A percentile compares a stretch with the other conserved stretches of the same genome.
phyloP scores from a whole-genome alignment of 371 early-diverging fungal genomes.

The Lichtheimia corymbifera region DNA sequence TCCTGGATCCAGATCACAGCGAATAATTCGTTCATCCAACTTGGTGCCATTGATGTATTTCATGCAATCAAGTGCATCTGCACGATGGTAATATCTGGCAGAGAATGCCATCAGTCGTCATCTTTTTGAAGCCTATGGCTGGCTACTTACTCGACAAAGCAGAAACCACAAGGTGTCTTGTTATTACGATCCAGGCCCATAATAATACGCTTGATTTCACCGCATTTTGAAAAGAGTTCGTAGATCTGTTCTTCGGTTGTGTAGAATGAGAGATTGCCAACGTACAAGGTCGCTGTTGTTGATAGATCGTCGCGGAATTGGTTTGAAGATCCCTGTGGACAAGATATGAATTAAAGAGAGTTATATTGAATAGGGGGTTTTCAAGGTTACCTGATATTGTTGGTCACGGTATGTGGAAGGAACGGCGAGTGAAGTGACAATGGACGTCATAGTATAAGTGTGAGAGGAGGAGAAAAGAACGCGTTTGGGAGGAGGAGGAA shows the following conservation, averaged over 20 bases:
- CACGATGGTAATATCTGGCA: conserved; percentile 83
- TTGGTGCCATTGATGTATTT: conserved; percentile 94
- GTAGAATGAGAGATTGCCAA: conserved; percentile 97
- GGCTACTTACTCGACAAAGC: conserved; percentile 98
- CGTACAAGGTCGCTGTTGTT: conserved; percentile 87
- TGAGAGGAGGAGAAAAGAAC: too few relatives aligned
- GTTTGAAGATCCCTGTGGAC: conserved; percentile 63
- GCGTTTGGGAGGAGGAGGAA: background rate
- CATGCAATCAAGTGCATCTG: conserved; percentile 89
- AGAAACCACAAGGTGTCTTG: conserved; percentile 98
- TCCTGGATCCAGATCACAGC: conserved; percentile 97
- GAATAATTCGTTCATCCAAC: conserved; percentile 92
- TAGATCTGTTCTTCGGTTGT: conserved; percentile 99
- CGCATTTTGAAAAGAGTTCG: conserved; percentile 94
- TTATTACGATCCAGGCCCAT: conserved; percentile 96
- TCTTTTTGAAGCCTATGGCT: too few relatives aligned
- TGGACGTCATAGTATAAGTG: conserved; percentile 2
- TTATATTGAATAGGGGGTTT: background rate
- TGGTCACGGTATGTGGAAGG: conserved; percentile 89
- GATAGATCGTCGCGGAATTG: conserved; percentile 72
- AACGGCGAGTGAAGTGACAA: conserved; percentile 80
- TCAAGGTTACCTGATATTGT: conserved; percentile 65
- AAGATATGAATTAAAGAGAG: background rate
- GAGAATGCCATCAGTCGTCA: too few relatives aligned
- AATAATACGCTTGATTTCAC: conserved; percentile 97